phyloP scores from a whole-genome alignment of 331 rosid species.

The Pyrus hybrid region DNA sequence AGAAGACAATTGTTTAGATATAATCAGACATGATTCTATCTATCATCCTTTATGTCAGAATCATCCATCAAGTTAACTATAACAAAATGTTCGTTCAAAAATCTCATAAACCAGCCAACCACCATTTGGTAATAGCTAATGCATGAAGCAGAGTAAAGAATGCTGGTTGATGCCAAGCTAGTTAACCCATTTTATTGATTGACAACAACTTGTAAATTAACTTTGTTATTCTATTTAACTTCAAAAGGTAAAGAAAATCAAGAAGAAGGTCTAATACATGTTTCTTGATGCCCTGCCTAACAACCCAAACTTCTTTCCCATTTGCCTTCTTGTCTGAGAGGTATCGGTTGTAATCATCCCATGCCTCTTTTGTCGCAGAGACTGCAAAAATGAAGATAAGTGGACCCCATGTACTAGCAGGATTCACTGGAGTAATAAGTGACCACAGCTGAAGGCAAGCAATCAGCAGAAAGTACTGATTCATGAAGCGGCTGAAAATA shows the following conservation, averaged over 20 bases:
- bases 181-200: background rate
- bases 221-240: background rate
- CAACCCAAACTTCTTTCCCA: constrained; percentile 93
- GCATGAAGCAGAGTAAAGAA: background rate
- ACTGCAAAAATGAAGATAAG: constrained; percentile 95
- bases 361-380: constrained; percentile 95
- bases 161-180: background rate
- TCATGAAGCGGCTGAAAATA: constrained; percentile 94
- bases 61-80: background rate
- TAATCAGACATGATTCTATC: background rate
- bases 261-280: constrained; percentile 41
- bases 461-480: constrained; percentile 94
- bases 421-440: constrained; percentile 96
- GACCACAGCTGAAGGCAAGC: constrained; percentile 99
- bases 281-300: constrained; percentile 68
- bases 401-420: constrained; percentile 99
- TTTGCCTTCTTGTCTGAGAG: constrained; percentile 96
- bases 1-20: background rate
- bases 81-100: background rate
- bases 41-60: background rate
- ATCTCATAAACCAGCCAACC: background rate
- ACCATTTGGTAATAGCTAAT: background rate
- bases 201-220: constrained; percentile 2
- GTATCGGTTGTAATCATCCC: constrained; percentile 97
- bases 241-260: constrained; percentile 6